Evolutionary conservation across 805 yeast species (phyloP).

Genomic region (Metschnikowia kunwiensis): DNA sequence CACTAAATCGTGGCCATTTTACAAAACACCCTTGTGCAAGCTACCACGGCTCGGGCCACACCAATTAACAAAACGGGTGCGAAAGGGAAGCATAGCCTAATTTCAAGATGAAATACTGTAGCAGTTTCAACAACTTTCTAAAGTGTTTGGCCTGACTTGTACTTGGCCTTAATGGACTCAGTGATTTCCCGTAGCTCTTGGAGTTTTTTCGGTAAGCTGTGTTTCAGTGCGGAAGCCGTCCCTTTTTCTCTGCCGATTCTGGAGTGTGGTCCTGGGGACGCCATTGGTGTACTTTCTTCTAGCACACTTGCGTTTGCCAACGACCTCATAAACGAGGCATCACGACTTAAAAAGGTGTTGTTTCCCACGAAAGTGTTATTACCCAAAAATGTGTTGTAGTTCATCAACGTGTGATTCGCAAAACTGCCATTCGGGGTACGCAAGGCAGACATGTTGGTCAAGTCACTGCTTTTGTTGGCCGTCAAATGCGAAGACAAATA

Average conservation of each 20-base stretch:
- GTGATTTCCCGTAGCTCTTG: slow-evolving; percentile 26
- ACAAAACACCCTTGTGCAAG: too few species aligned
- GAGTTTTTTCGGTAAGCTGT: slow-evolving; percentile 20
- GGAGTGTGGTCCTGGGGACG: slow-evolving; percentile 24
- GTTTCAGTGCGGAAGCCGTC: background rate
- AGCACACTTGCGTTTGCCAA: slow-evolving; percentile 30
- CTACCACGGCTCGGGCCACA: too few species aligned
- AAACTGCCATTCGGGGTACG: slow-evolving; percentile 15
- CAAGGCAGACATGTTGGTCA: slow-evolving; percentile 13
- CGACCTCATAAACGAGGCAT: slow-evolving; percentile 31
- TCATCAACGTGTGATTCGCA: slow-evolving; percentile 15
- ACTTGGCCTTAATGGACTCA: slow-evolving; percentile 26
- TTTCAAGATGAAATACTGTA: too few species aligned
- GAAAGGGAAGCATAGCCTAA: too few species aligned
- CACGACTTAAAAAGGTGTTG: too few species aligned
- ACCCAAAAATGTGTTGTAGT: slow-evolving; percentile 18
- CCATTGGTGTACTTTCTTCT: slow-evolving; percentile 38
- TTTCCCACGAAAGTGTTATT: slow-evolving; percentile 10
- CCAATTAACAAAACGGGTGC: too few species aligned
- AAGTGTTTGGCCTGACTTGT: slow-evolving; percentile 18
- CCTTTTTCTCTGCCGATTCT: slow-evolving; percentile 2
- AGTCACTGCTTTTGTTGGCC: slow-evolving; percentile 12
- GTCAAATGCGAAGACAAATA: slow-evolving; percentile 32
- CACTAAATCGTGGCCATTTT: too few species aligned
- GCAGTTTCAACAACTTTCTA: background rate